Conservation (phyloP, 805 yeast species). For the Lipomyces lipofer region DNA sequence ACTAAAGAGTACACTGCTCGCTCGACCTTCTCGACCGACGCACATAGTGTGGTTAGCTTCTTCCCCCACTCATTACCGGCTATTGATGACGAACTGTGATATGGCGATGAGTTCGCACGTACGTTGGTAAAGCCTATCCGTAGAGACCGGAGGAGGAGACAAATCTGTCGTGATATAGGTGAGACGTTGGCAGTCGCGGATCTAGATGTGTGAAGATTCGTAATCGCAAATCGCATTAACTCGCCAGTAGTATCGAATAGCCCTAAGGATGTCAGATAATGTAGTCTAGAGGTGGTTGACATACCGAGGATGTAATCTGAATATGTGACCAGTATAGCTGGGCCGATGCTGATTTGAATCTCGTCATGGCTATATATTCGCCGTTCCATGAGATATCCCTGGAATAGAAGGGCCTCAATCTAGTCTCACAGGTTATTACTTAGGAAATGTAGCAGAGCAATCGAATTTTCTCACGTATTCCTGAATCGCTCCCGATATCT, state of each 20-base stretch:
- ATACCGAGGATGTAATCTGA: constrained; percentile 45
- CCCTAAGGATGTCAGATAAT: constrained; percentile 1
- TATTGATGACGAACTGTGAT: constrained; percentile 1
- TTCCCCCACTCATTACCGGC: constrained; percentile 18
- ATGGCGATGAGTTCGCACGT: background rate
- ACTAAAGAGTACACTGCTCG: constrained; percentile 26
- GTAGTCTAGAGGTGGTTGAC: background rate
- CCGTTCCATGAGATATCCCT: constrained; percentile 26
- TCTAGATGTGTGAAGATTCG: constrained; percentile 30
- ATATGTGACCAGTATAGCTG: constrained; percentile 21
- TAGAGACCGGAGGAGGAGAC: constrained; percentile 20
- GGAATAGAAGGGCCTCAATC: constrained; percentile 36
- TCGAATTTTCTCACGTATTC: constrained; percentile 26
- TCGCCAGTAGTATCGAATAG: constrained; percentile 48
- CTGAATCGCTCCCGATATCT: constrained; percentile 34
- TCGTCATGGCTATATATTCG: constrained; percentile 24
- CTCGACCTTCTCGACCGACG: constrained; percentile 33
- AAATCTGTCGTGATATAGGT: constrained; percentile 23
- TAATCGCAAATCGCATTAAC: constrained; percentile 45
- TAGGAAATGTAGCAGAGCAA: background rate
- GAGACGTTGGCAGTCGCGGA: background rate
- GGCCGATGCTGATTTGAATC: constrained; percentile 11
- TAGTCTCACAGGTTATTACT: background rate
- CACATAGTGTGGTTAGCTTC: constrained; percentile 26
- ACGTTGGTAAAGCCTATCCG: constrained; percentile 14